Conservation (phyloP, 2,329 filamentous ascomycete genomes). For the Penicillium vulpinum region DNA sequence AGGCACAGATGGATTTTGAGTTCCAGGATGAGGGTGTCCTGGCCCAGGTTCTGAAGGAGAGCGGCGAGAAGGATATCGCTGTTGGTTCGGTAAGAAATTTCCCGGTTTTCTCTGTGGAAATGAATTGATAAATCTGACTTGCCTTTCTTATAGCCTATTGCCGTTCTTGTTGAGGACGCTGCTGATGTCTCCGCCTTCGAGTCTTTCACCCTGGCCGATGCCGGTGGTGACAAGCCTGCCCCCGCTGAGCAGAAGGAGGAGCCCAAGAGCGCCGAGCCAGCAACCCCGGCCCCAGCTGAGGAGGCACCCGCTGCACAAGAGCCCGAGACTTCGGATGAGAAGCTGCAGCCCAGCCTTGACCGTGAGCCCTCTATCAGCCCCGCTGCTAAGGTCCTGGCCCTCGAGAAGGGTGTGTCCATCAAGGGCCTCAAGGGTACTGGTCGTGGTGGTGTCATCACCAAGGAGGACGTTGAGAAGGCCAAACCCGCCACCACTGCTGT, state of each 20-base stretch:
- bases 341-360: constrained; percentile 79
- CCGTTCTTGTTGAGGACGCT: constrained; percentile 89
- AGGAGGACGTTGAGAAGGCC: constrained; percentile 90
- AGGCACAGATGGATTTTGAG: constrained; percentile 99
- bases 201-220: constrained; percentile 82
- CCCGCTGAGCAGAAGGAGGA: constrained; percentile 65
- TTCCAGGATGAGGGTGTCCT: constrained; percentile 97
- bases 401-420: constrained; percentile 79
- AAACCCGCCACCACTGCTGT: constrained; percentile 55
- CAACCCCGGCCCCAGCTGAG: constrained; percentile 63
- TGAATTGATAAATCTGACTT: constrained; percentile 12
- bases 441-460: constrained; percentile 80
- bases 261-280: constrained; percentile 44
- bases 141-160: constrained; percentile 71
- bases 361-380: constrained; percentile 73
- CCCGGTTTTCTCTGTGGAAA: constrained; percentile 18
- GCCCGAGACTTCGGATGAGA: constrained; percentile 71
- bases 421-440: constrained; percentile 83
- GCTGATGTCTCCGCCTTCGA: constrained; percentile 85
- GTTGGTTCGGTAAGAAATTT: constrained; percentile 81
- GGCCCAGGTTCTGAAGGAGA: constrained; percentile 89
- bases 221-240: constrained; percentile 76
- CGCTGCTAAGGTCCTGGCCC: constrained; percentile 76
- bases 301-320: constrained; percentile 57
- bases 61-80: constrained; percentile 88